These are phyloP conservation scores for Huntiella savannae DNA, from an alignment of 2,329 filamentous ascomycete genomes.

Conservation along the genomic window DNA sequence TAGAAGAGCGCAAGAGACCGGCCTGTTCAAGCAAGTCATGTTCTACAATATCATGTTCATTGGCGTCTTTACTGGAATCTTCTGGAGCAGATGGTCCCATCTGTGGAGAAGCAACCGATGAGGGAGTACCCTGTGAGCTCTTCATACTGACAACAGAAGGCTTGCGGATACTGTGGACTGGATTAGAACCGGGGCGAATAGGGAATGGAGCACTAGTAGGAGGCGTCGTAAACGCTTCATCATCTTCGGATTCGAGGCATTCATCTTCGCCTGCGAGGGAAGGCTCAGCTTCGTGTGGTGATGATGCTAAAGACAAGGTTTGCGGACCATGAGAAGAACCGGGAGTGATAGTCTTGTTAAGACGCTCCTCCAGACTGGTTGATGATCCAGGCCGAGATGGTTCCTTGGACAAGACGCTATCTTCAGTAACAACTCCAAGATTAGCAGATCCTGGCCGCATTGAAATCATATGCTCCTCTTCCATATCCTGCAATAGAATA, in stretches of 20 bases:
- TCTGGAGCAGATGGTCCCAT: slow-evolving; percentile 18
- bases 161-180: slow-evolving; percentile 1
- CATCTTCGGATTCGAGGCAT: slow-evolving; percentile 4
- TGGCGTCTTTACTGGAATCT: slow-evolving; percentile 17
- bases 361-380: neutral
- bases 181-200: neutral
- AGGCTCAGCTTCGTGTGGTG: neutral
- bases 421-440: slow-evolving; percentile 6
- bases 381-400: slow-evolving; percentile 8
- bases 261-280: neutral
- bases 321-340: slow-evolving; percentile 2
- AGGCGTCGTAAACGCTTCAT: slow-evolving; percentile 19
- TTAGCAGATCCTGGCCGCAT: neutral
- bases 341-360: slow-evolving; percentile 1
- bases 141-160: slow-evolving; percentile 16
- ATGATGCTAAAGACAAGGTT: slow-evolving; percentile 2
- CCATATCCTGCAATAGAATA: slow-evolving; percentile 66
- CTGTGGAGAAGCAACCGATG: slow-evolving; percentile 1
- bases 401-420: neutral
- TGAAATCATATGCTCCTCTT: slow-evolving; percentile 40
- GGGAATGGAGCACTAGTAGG: slow-evolving; percentile 21
- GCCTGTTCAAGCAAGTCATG: slow-evolving; percentile 48
- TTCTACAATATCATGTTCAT: slow-evolving; percentile 46
- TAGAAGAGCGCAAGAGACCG: slow-evolving; percentile 30
- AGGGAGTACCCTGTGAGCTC: slow-evolving; percentile 14